Base-by-base conservation (phyloP, 345 rosid species). In the Camelina neglecta region DNA sequence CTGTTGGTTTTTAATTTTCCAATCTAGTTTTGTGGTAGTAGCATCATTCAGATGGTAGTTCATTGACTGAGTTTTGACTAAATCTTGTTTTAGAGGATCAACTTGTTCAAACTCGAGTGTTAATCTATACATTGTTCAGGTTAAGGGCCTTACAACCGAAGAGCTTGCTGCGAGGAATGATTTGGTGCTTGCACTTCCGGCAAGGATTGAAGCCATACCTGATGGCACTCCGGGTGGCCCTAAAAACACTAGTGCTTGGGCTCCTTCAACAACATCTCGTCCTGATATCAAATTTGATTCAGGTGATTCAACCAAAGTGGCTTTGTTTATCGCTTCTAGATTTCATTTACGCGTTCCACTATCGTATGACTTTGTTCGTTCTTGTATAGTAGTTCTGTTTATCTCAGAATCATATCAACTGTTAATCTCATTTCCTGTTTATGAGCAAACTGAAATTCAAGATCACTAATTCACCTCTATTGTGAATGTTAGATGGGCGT, bases 251-350 rank as follows among this genome's bases (percentile, higher is more conserved):
- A 87, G 91, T 72, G 95, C 89, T 44, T 93, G 98, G 98, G 67
- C 86, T 49, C 59, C 86, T 38, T 84, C 97, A n/a, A 89, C 95
- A 57, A 85, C 91, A 59, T 79, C 93, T 75, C 89, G 90, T 15
- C 60, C 96, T 26, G 98, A 83, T 76, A 90, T 96, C 68, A 96
- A 88, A 82, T 88, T 96, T 84, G 99, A 96, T 84, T 96, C 97
- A 79, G 97, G 99, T 96, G 67, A 78, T 69, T 50, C 36, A 39
- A 16, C 47, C 51, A 11, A 59, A 63, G 26, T 36, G 35, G 57
- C 73, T 78, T 81, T 64, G 53, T 21, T 74, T 56, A 13, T 29
- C 29, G 47, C 65, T 76, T 33, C 26, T 69, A 54, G 73, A 23
- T 59, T 36, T 13, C 1, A 33, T 24, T 48, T 38, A 15, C 9